Evolutionary conservation across 2,329 filamentous ascomycete species (phyloP), one percentile per base, ranked within the genome.

Genomic region (Diplodia seriata): DNA sequence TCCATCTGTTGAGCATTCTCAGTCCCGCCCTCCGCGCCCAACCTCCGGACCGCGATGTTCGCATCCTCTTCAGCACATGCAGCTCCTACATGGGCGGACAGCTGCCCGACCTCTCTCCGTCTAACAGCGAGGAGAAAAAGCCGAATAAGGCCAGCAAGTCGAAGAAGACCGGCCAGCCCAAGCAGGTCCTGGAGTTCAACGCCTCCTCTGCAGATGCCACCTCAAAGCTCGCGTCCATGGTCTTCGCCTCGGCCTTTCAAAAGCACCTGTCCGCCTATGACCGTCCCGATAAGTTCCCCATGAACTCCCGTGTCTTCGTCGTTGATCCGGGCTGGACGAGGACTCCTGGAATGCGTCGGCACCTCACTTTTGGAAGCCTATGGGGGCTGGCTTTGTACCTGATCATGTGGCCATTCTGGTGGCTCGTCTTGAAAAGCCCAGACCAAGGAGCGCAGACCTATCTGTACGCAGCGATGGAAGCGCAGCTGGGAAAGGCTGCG

Each of bases 1-100:
- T 97, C 81, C 96, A 99, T 76, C 85, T 99, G 3, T 85, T 99
- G 54, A 92, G 91, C 71, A 96, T 99, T 36, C 84, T 99, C 43
- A 95, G 91, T 73, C 95, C 95, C 0, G 94, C 95, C 0, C 85
- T 99, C 69, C 88, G 93, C 71, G 93, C 91, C 1, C 95, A 99
- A 79, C 95, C 95, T 1, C 89, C 96, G 67, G 95, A 99, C 78
- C 88, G 95, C 73, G 95, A 99, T 78, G 93, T 99, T 18, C 87
- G 95, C 70, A 86, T 99, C 70, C 85, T 99, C 68, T 88, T 98
- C 71, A 85, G 91, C 1, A 96, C 92, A 0, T 99, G 96, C 78
- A 90, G 92, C 23, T 90, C 92, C 40, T 98, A 99, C 79, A 91
- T 97, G 72, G 88, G 87, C 1, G 91, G 91, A 4, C 89, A 89